phyloP scores from a whole-genome alignment of 108 stramenopile genomes.

The Heterococcus sp. region DNA sequence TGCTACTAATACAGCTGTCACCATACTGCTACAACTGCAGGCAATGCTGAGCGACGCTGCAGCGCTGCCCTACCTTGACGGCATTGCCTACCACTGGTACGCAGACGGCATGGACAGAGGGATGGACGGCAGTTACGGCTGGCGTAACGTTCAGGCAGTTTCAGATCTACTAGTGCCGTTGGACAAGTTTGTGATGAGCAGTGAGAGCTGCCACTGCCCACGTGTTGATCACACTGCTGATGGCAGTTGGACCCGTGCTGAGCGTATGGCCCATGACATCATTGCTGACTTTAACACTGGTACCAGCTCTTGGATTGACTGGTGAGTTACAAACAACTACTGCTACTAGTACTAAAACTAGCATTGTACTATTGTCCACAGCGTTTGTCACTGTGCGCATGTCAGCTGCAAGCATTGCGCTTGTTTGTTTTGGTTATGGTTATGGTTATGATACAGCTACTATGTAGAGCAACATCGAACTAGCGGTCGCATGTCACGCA shows the following conservation, averaged over 20 bases:
- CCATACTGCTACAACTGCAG: constrained; percentile 57
- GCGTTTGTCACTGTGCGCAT: too few species aligned
- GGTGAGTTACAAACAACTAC: too few species aligned
- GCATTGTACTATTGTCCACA: too few species aligned
- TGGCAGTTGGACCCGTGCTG: constrained; percentile 49
- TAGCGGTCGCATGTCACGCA: too few species aligned
- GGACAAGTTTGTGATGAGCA: constrained; percentile 41
- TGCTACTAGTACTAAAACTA: too few species aligned
- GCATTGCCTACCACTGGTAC: constrained; percentile 93
- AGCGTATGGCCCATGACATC: constrained; percentile 84
- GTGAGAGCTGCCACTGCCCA: constrained; percentile 55
- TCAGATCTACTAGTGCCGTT: not conserved
- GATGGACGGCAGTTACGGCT: constrained; percentile 80
- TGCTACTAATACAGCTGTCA: too few species aligned
- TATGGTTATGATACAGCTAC: too few species aligned
- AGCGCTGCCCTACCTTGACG: constrained; percentile 69
- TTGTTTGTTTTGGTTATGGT: too few species aligned
- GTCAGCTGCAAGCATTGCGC: too few species aligned
- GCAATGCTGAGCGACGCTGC: constrained; percentile 45
- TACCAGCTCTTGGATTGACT: constrained; percentile 69
- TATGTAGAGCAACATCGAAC: too few species aligned
- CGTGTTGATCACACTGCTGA: constrained; percentile 42
- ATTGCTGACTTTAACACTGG: constrained; percentile 83
- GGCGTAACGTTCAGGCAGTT: constrained; percentile 70
- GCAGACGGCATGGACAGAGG: constrained; percentile 73